phyloP scores from a whole-genome alignment of 208 protist genomes.

The Leishmania martiniquensis region DNA sequence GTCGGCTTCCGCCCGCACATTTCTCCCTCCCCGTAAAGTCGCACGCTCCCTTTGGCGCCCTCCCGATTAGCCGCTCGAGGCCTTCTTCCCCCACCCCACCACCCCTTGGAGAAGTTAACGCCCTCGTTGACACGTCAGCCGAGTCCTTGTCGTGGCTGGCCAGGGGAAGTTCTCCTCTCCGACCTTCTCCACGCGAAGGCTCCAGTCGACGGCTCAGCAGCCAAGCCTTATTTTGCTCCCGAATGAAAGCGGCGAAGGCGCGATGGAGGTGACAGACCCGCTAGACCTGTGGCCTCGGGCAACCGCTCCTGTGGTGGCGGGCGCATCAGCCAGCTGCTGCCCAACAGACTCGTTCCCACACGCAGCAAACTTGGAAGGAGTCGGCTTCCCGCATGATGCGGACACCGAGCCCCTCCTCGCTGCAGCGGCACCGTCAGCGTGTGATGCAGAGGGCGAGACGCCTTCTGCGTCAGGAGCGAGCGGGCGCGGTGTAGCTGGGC shows the following conservation, averaged over 20 bases:
- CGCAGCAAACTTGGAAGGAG: neutral
- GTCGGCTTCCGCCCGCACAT: neutral
- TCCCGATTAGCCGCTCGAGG: no score
- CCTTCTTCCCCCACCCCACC: neutral
- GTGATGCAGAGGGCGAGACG: neutral
- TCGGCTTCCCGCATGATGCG: conserved; percentile 7
- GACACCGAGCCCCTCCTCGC: neutral
- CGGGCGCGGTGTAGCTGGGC: neutral
- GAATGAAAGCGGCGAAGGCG: neutral
- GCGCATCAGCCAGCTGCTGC: neutral
- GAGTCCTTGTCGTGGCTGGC: neutral
- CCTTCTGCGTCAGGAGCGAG: conserved; percentile 2
- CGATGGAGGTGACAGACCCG: neutral
- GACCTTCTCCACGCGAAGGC: neutral
- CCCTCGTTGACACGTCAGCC: neutral
- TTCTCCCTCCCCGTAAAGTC: neutral
- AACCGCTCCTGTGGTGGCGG: neutral
- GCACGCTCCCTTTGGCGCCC: neutral
- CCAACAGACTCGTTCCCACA: neutral
- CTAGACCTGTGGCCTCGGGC: neutral
- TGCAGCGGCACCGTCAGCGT: neutral
- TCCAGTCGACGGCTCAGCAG: neutral
- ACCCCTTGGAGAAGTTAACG: neutral
- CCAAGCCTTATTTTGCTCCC: neutral
- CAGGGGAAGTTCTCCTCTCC: neutral